Conservation (phyloP, 192 early-diverging fungal species). For the Martensiomyces pterosporus region DNA sequence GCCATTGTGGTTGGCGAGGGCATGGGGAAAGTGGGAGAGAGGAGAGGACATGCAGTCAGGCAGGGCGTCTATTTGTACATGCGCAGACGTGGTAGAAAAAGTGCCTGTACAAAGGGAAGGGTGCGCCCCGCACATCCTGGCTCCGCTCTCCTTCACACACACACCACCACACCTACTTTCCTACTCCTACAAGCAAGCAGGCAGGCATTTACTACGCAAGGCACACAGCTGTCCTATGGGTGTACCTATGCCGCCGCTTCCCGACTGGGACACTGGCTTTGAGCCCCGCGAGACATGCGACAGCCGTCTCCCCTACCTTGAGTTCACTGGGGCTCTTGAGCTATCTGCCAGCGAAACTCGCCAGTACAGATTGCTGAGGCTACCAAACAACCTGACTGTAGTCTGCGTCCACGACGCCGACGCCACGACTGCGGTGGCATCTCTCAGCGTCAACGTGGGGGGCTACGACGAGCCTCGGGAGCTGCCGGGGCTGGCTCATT, state of each 20-base stretch:
- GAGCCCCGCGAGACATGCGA: background rate
- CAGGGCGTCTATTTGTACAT: too few relatives aligned
- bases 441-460: conserved; percentile 59
- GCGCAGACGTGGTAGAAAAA: too few relatives aligned
- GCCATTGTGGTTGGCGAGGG: too few relatives aligned
- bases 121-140: too few relatives aligned
- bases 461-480: conserved; percentile 54
- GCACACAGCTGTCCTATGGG: too few relatives aligned
- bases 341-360: conserved; percentile 51
- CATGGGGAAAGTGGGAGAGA: too few relatives aligned
- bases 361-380: conserved; percentile 50
- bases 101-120: too few relatives aligned
- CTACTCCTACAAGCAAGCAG: too few relatives aligned
- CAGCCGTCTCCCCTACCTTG: background rate
- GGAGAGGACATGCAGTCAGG: too few relatives aligned
- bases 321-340: conserved; percentile 21
- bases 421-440: conserved; percentile 48
- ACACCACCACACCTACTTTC: too few relatives aligned
- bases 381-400: conserved; percentile 55
- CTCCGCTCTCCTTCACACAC: too few relatives aligned
- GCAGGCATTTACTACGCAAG: too few relatives aligned
- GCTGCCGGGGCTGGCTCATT: conserved; percentile 63
- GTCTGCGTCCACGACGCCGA: conserved; percentile 57
- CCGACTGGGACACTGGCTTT: conserved; percentile 4
- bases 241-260: background rate